phyloP scores from a whole-genome alignment of 2,329 filamentous ascomycete genomes.

The Alternaria brassicae region DNA sequence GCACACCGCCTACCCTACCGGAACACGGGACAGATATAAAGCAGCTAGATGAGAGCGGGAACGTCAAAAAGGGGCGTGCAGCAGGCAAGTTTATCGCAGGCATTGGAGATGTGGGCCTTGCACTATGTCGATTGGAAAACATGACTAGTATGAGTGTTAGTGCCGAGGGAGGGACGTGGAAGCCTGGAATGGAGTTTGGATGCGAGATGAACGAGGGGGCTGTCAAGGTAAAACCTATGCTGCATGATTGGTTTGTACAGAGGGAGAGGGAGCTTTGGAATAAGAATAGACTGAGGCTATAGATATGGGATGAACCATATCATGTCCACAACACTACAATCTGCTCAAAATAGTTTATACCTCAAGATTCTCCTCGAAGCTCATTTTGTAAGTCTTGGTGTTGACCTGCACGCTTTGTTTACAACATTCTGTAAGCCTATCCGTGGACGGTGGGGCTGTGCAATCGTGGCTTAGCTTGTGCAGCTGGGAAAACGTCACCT shows the following conservation, averaged over 20 bases:
- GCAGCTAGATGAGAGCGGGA: conserved; percentile 55
- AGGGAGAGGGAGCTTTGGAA: conserved; percentile 47
- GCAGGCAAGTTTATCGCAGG: conserved; percentile 82
- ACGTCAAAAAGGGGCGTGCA: conserved; percentile 63
- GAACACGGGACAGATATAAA: conserved; percentile 61
- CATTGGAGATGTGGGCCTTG: conserved; percentile 85
- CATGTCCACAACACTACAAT: not conserved
- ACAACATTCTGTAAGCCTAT: conserved; percentile 7
- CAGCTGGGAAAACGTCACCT: conserved; percentile 9
- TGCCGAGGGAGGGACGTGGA: conserved; percentile 68
- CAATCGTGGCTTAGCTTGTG: conserved; percentile 29
- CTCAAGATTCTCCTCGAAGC: not conserved
- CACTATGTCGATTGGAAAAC: conserved; percentile 83
- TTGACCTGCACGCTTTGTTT: not conserved
- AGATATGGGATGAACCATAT: not conserved
- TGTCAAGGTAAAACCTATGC: conserved; percentile 66
- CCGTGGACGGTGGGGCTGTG: conserved; percentile 27
- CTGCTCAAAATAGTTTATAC: not conserved
- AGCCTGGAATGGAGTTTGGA: conserved; percentile 62
- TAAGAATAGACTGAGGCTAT: conserved; percentile 31
- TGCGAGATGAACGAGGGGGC: conserved; percentile 22
- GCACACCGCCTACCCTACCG: conserved; percentile 38
- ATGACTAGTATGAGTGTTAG: conserved; percentile 84
- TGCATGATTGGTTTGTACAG: conserved; percentile 75
- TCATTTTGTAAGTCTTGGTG: not conserved